Evolutionary conservation across 257 asterid species (phyloP).

Genomic region (Mitragyna speciosa): DNA sequence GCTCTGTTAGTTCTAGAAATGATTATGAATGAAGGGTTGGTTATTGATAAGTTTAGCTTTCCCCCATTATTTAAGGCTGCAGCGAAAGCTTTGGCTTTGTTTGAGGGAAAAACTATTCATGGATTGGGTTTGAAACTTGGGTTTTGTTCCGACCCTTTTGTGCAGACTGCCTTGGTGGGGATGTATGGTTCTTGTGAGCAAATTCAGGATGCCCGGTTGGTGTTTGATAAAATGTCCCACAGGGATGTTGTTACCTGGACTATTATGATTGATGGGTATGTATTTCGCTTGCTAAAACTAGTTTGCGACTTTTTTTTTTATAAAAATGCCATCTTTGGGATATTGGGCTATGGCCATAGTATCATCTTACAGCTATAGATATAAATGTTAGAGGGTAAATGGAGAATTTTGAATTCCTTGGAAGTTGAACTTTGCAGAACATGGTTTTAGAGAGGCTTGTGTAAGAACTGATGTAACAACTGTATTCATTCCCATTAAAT

Average conservation of each 20-base stretch:
- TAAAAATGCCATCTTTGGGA: not conserved
- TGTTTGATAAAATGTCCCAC: conserved; percentile 74
- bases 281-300: not conserved
- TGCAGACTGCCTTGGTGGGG: conserved; percentile 69
- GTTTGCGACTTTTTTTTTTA: not conserved
- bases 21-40: conserved; percentile 34
- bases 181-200: conserved; percentile 55
- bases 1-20: conserved; percentile 46
- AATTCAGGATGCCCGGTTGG: conserved; percentile 53
- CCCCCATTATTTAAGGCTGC: conserved; percentile 73
- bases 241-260: conserved; percentile 72
- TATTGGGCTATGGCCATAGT: not conserved
- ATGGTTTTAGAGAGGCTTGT: not conserved
- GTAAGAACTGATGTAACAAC: not conserved
- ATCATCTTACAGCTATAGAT: not conserved
- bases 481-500: not conserved
- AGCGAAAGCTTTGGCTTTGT: conserved; percentile 35
- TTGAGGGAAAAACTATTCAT: conserved; percentile 59
- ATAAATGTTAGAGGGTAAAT: not conserved
- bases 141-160: conserved; percentile 55
- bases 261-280: conserved; percentile 73
- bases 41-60: conserved; percentile 49
- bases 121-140: conserved; percentile 63
- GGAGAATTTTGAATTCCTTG: too few species aligned
- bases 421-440: not conserved